Evolutionary conservation across 78 protist species (phyloP).

Genomic region (Dictyostelium citrinum): DNA sequence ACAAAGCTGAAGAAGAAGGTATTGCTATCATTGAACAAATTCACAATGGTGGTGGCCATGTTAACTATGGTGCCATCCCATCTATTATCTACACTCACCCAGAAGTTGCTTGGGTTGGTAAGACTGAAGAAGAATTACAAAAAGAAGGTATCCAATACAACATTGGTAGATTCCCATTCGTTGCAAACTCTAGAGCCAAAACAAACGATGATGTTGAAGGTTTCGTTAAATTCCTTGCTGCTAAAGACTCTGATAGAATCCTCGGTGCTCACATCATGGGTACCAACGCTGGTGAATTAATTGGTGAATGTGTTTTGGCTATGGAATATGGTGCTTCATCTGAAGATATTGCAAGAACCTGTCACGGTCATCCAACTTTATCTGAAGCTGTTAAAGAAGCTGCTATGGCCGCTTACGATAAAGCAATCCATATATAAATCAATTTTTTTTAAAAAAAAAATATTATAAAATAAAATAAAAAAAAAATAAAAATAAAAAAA

Average conservation of each 20-base stretch:
- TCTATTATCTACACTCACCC: constrained; percentile 99
- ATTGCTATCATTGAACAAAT: constrained; percentile 91
- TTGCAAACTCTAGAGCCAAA: constrained; percentile 98
- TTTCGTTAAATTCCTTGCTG: constrained; percentile 94
- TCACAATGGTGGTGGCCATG: constrained; percentile 91
- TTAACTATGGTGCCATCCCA: constrained; percentile 99
- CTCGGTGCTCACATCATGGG: constrained; percentile 96
- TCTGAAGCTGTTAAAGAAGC: constrained; percentile 99
- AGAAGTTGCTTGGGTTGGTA: constrained; percentile 99
- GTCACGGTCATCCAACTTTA: constrained; percentile 99
- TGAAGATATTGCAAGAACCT: constrained; percentile 97
- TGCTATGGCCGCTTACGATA: constrained; percentile 86
- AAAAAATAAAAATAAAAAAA: background rate
- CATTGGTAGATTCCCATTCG: constrained; percentile 97
- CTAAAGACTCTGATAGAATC: constrained; percentile 90
- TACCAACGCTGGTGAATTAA: constrained; percentile 94
- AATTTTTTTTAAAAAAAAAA: background rate
- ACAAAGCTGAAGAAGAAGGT: constrained; percentile 99
- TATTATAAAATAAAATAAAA: background rate
- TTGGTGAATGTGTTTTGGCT: constrained; percentile 95
- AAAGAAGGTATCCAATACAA: constrained; percentile 86
- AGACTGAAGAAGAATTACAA: constrained; percentile 97
- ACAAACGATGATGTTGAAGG: constrained; percentile 94
- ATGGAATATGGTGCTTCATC: constrained; percentile 96
- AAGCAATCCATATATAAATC: constrained; percentile 95